Conservation (phyloP, 495 filamentous ascomycete species). For the Aspergillus leporis region DNA sequence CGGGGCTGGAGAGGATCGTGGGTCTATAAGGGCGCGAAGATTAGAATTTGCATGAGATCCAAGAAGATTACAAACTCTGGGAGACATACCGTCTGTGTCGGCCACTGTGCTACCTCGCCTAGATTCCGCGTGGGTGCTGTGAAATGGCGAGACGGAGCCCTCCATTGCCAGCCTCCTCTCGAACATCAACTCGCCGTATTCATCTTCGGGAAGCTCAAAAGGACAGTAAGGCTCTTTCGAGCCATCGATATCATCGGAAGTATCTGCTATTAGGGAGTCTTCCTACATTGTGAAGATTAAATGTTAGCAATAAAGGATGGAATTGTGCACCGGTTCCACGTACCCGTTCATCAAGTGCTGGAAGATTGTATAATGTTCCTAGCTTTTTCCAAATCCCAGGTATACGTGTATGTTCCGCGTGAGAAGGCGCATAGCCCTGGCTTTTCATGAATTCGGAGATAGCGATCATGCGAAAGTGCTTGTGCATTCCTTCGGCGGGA, state of each 20-base stretch:
- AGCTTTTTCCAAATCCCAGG: conserved; percentile 92
- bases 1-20: conserved; percentile 50
- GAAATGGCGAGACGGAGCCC: conserved; percentile 56
- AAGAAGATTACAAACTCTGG: conserved; percentile 10
- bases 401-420: conserved; percentile 77
- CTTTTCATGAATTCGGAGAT: conserved; percentile 83
- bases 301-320: not conserved
- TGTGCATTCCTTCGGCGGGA: conserved; percentile 75
- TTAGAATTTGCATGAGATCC: conserved; percentile 10
- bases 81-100: conserved; percentile 54
- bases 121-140: conserved; percentile 47
- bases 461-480: conserved; percentile 93
- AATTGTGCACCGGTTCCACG: conserved; percentile 11
- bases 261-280: conserved; percentile 53
- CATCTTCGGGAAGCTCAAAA: conserved; percentile 75
- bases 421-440: conserved; percentile 72
- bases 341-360: conserved; percentile 84
- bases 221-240: conserved; percentile 59
- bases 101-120: conserved; percentile 46
- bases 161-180: conserved; percentile 61
- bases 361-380: conserved; percentile 78
- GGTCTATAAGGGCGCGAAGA: conserved; percentile 32
- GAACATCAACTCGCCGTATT: conserved; percentile 77
- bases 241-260: conserved; percentile 60
- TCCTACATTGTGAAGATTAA: conserved; percentile 33